Percentiles rank a stretch among this genome's conserved stretches.
These are phyloP conservation scores for Scorias spongiosa DNA, from an alignment of 2,329 filamentous ascomycete genomes.

Conservation along the genomic window DNA sequence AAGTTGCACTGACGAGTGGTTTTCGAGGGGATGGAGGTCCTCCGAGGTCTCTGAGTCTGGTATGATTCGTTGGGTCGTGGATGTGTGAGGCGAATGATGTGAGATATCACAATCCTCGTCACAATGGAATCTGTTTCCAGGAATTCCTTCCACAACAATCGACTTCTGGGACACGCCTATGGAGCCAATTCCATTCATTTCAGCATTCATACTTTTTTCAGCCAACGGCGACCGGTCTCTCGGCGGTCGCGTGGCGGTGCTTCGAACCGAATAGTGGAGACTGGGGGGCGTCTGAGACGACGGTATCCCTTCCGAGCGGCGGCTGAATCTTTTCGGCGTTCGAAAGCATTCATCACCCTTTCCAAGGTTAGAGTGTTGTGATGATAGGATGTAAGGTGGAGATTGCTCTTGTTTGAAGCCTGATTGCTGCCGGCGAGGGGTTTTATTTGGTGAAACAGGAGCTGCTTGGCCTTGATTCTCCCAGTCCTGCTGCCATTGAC, in stretches of 20 bases:
- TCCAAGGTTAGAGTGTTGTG: not conserved
- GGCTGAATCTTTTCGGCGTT: slow-evolving; percentile 5
- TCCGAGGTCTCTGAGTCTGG: not conserved
- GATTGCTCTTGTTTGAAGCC: not conserved
- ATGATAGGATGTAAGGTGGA: not conserved
- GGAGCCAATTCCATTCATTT: not conserved
- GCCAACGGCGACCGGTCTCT: slow-evolving; percentile 6
- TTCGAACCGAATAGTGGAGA: slow-evolving; percentile 5
- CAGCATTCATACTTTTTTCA: slow-evolving; percentile 6
- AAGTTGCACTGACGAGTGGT: not conserved
- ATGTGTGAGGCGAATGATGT: not conserved
- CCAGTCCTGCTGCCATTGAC: not conserved
- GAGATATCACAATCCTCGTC: slow-evolving; percentile 1
- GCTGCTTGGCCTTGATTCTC: not conserved
- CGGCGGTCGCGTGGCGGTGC: not conserved
- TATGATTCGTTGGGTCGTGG: slow-evolving; percentile 1
- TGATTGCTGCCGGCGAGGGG: not conserved
- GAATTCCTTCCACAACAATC: not conserved
- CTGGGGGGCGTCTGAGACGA: slow-evolving; percentile 12
- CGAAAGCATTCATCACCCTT: not conserved
- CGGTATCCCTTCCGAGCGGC: slow-evolving; percentile 6
- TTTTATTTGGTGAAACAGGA: not conserved
- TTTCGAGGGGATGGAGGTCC: not conserved
- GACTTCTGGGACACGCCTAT: no score
- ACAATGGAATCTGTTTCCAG: slow-evolving; percentile 2